Evolutionary conservation across 192 early-diverging fungal genomes (phyloP), one percentile per base, ranked within the genome.

Genomic region (Mortierella claussenii): DNA sequence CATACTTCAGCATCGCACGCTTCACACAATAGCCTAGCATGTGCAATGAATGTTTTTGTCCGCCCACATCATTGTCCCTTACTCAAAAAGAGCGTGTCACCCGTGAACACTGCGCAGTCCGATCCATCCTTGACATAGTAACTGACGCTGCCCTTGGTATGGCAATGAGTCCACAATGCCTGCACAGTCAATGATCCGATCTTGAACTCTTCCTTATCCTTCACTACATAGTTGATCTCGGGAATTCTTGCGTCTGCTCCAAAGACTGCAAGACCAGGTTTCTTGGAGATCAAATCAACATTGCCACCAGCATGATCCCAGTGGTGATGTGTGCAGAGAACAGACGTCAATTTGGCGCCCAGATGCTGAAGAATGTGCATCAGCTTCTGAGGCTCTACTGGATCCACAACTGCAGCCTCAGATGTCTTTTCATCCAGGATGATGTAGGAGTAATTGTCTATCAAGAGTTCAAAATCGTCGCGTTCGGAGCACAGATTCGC

Each of bases 311-410:
- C 73, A 67, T 98, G 97, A 79, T 98, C 97, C 68, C 74, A 78
- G 69, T 97, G 95, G 79, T 98, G 95, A 81, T 98, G 96, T 20
- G 94, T 95, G 28, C 88, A 88, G 55, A 93, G 85, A n/a, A 92
- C 79, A 23, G 82, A 82, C 28, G 84, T 83, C 17, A 89, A 32
- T 34, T 85, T 85, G 47, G 82, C 85, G 2, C 82, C 78, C 4
- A 84, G 65, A 48, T 86, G 66, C 28, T 86, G 71, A 26, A 88
- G 78, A 26, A 85, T 83, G 23, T 82, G 62, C 47, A 90, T 52
- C 36, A 94, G 81, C 65, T 94, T 94, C 4, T 79, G 68, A 32
- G 96, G 90, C 60, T 93, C 89, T 4, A 90, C 94, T n/a, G 96
- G 96, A 65, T 97, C 96, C 12, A 97, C 85, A 9, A 94, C 88